Evolutionary conservation across 352 stramenopile genomes (phyloP), one percentile per base, ranked within the genome.

Genomic region (Pythium apleroticum): DNA sequence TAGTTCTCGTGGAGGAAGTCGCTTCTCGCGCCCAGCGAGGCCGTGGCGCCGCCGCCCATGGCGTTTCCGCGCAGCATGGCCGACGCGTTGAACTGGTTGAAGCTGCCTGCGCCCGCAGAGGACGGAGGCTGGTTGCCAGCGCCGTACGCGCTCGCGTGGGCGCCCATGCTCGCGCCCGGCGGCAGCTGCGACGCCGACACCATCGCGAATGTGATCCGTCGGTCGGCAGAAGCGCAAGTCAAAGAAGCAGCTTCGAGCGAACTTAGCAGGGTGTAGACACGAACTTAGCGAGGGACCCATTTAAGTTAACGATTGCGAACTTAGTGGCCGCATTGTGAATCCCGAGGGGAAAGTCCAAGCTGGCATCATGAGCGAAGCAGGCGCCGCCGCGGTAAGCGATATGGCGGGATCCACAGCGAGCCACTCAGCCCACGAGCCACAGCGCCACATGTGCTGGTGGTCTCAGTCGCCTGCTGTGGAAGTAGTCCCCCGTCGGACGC

Each of bases 1-100:
- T 71, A 62, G 39, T 55, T 60, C 35, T 69, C 67, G 28, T 74
- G 61, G 31, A 73, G 67, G 45, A 68, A 66, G 55, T 68, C 60
- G 19, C 60, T 52, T 25, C 43, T 25, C 43, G 43, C 43, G 43
- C 43, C 43, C 6, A 50, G 43, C 7, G 43, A 50, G 0, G 43
- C n/a, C n/a, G 43, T 28, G 1, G 43, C 28, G 11, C 33, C 35
- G 35, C 48, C 35, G 20, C 19, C 28, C 41, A 28, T n/a, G 19
- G 45, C 35, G 37, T 46, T 63, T 24, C 52, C n/a, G 27, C 24
- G 20, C 50, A 57, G 5, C 61, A 49, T 20, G 45, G 54, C 22
- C 58, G 58, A 39, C 48, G 60, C 27, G 59, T 28, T 48, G 28
- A 62, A 62, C 56, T 56, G 49, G 25, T 50, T 50, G 43, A 50